phyloP scores from a whole-genome alignment of 305 asterid species.

The Solanum hybrid region DNA sequence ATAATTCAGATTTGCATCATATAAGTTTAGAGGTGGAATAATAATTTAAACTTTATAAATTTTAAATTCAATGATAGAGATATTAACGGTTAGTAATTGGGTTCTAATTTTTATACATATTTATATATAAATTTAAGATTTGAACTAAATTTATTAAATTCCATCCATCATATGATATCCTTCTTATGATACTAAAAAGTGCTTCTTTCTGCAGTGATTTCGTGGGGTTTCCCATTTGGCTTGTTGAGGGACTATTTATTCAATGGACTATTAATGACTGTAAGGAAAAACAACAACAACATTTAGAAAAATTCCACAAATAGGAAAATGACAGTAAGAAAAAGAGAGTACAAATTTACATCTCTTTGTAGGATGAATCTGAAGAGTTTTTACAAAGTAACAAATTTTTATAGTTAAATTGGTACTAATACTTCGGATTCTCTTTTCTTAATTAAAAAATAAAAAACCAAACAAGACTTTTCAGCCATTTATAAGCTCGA shows the following conservation, averaged over 20 bases:
- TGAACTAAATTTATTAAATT: background rate
- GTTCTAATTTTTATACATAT: background rate
- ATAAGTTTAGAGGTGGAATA: background rate
- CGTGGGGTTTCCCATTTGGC: background rate
- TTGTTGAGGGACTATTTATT: background rate
- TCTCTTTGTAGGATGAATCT: background rate
- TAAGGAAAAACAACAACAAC: background rate
- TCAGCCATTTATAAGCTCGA: background rate
- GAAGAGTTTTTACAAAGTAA: background rate
- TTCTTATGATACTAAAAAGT: background rate
- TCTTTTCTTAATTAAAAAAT: background rate
- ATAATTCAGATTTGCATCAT: background rate
- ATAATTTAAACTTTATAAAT: background rate
- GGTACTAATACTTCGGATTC: background rate
- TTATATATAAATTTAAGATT: background rate
- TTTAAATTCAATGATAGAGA: background rate
- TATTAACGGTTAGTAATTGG: background rate
- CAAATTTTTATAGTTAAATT: background rate
- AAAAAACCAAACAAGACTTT: background rate
- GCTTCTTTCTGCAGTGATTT: background rate
- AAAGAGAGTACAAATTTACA: background rate
- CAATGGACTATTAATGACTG: background rate
- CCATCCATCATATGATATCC: too few relatives aligned
- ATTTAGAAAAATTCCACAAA: background rate
- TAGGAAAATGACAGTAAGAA: background rate